These are phyloP conservation scores for Ensete glaucum DNA, from an alignment of 176 grass and related monocot genomes.

Conservation along the genomic window DNA sequence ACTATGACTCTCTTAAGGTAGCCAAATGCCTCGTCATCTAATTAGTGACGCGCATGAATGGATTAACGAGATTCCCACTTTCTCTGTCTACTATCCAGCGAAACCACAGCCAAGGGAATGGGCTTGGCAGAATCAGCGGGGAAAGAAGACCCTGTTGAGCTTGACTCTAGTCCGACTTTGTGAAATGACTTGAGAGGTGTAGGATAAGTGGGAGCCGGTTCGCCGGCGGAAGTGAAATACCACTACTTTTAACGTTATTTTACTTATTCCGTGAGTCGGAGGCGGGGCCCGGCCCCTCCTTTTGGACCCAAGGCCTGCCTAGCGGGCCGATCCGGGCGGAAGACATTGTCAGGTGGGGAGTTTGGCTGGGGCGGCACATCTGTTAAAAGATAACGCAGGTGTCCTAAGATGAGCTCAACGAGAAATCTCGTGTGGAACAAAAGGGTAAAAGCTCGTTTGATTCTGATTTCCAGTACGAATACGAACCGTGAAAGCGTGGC, in stretches of 20 bases:
- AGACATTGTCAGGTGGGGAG: slow-evolving; percentile 51
- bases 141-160: background rate
- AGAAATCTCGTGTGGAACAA: slow-evolving; percentile 4
- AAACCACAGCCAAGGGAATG: background rate
- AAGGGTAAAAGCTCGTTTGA: no score
- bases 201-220: slow-evolving; percentile 1
- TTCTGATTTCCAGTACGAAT: no score
- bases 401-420: slow-evolving; percentile 57
- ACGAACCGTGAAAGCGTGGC: no score
- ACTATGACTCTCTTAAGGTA: slow-evolving; percentile 88
- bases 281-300: slow-evolving; percentile 17
- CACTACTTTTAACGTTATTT: slow-evolving; percentile 56
- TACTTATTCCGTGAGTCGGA: slow-evolving; percentile 39
- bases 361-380: slow-evolving; percentile 53
- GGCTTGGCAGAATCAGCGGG: background rate
- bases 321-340: slow-evolving; percentile 28
- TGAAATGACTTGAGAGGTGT: slow-evolving; percentile 1
- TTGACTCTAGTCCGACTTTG: background rate
- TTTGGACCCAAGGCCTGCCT: slow-evolving; percentile 1
- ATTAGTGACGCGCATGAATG: slow-evolving; percentile 31
- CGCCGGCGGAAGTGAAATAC: slow-evolving; percentile 33
- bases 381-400: slow-evolving; percentile 47
- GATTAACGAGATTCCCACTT: slow-evolving; percentile 34
- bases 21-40: slow-evolving; percentile 48
- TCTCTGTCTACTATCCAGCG: slow-evolving; percentile 13